Base-by-base conservation (phyloP, 1,284 basidiomycete genomes). In the Naganishia albida region DNA sequence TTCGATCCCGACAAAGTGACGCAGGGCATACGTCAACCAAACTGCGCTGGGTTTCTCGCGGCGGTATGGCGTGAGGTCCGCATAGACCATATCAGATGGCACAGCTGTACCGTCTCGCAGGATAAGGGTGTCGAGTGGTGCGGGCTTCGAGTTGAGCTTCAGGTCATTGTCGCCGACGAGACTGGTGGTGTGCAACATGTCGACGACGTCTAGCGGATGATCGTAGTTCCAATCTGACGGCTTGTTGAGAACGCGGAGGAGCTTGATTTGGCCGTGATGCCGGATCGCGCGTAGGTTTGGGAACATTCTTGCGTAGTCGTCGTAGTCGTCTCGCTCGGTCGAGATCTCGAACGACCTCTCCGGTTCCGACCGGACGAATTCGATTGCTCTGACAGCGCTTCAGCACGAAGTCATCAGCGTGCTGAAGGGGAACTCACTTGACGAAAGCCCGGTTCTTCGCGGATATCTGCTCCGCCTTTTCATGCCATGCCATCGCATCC, bases 191-290 rank as follows among this genome's bases (percentile, higher is more conserved):
- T 53, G 51, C 12, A 53, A 18, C 51, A 53, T 53, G 20, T 53
- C 51, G 18, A 53, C 51, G 7, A 53, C 51, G 28, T 53, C 51
- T 6, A 53, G 51, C 34, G 51, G 51, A 28, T 53, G 51, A 38
- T 38, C 34, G 28, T 53, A 53, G n/a, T 34, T 53, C 16, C 34
- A 53, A 38, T 53, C 51, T 7, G 51, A 53, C 18, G 34, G 30
- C 6, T 53, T 53, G 10, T 16, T 20, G 18, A 38, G 30, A 20
- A 53, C 34, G 7, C 51, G 34, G 15, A 53, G 12, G 34, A 34
- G 30, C 34, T 53, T 53, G 34, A 53, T 53, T 13, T 53, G 51
- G 30, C 51, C 51, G 51, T 53, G 51, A 53, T 53, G 51, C 18
- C 51, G 51, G 51, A 53, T 53, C 16, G 51, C 51, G 15, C 34